These are phyloP conservation scores for Phytophthora quininea DNA, from an alignment of 352 stramenopile species.

Conservation along the genomic window DNA sequence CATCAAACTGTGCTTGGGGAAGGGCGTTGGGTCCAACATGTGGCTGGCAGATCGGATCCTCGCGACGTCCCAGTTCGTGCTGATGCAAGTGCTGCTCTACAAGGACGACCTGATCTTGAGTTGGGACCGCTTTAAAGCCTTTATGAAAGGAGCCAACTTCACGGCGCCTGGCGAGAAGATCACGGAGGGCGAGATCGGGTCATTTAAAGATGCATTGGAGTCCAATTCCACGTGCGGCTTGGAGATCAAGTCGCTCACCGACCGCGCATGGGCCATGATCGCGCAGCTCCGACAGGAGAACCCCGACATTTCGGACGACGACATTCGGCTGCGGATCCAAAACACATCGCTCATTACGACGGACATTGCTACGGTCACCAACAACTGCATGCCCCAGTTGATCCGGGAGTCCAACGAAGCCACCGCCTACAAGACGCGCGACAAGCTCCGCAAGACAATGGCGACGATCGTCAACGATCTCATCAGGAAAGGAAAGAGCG, in stretches of 20 bases:
- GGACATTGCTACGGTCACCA: constrained; percentile 54
- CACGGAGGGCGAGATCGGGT: constrained; percentile 25
- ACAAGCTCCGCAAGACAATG: constrained; percentile 59
- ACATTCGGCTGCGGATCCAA: constrained; percentile 48
- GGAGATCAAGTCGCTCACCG: constrained; percentile 45
- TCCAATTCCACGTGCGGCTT: constrained; percentile 46
- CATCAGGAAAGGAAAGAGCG: constrained; percentile 39
- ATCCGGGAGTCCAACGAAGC: constrained; percentile 32
- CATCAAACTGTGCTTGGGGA: constrained; percentile 49
- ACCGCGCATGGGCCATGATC: constrained; percentile 50
- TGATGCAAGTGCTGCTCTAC: constrained; percentile 14
- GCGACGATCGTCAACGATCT: constrained; percentile 56
- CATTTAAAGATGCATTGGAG: constrained; percentile 42
- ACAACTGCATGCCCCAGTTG: constrained; percentile 52
- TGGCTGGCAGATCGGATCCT: constrained; percentile 44
- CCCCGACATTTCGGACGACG: constrained; percentile 40
- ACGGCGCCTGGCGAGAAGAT: constrained; percentile 18
- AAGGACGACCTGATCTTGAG: constrained; percentile 18
- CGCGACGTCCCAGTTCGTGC: constrained; percentile 18
- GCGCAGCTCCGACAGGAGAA: constrained; percentile 43
- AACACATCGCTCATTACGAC: constrained; percentile 53
- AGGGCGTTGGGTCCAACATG: constrained; percentile 47
- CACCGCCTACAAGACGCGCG: constrained; percentile 45
- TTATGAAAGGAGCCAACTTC: constrained; percentile 25
- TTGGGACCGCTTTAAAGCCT: constrained; percentile 16